Evolutionary conservation across 129 eudicot genomes (phyloP).

Genomic region (Helianthus tuberosus): DNA sequence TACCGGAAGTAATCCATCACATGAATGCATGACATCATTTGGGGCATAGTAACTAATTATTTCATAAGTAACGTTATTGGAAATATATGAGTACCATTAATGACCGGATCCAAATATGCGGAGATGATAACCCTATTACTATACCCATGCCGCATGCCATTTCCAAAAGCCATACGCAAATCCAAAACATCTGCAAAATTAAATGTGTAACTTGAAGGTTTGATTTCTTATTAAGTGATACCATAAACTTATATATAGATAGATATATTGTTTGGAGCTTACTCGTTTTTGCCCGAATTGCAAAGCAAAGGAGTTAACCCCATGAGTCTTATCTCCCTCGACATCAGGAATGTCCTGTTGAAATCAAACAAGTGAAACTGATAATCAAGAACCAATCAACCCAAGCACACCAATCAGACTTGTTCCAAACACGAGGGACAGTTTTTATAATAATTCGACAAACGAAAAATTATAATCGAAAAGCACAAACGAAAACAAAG

Average conservation of each 20-base stretch:
- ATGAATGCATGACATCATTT: background rate
- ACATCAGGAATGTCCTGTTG: conserved; percentile 31
- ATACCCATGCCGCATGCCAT: conserved; percentile 31
- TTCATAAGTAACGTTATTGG: background rate
- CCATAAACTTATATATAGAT: background rate
- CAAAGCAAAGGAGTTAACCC: conserved; percentile 35
- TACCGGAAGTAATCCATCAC: too few relatives aligned
- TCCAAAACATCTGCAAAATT: conserved; percentile 35
- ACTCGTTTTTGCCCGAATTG: conserved; percentile 35
- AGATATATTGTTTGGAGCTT: background rate
- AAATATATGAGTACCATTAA: conserved; percentile 22
- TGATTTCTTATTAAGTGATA: background rate
- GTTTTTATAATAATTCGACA: too few relatives aligned
- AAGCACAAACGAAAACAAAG: too few relatives aligned
- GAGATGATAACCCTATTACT: conserved; percentile 26
- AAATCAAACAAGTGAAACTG: too few relatives aligned
- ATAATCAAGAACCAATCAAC: too few relatives aligned
- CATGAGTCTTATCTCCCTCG: conserved; percentile 38
- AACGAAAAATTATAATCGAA: too few relatives aligned
- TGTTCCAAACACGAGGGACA: too few relatives aligned
- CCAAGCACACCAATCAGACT: too few relatives aligned
- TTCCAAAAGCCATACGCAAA: conserved; percentile 37
- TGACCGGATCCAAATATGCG: conserved; percentile 29
- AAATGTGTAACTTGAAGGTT: background rate
- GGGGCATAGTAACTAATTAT: background rate